Base-by-base conservation (phyloP, 2,329 filamentous ascomycete genomes). In the Leptographium flavum region DNA sequence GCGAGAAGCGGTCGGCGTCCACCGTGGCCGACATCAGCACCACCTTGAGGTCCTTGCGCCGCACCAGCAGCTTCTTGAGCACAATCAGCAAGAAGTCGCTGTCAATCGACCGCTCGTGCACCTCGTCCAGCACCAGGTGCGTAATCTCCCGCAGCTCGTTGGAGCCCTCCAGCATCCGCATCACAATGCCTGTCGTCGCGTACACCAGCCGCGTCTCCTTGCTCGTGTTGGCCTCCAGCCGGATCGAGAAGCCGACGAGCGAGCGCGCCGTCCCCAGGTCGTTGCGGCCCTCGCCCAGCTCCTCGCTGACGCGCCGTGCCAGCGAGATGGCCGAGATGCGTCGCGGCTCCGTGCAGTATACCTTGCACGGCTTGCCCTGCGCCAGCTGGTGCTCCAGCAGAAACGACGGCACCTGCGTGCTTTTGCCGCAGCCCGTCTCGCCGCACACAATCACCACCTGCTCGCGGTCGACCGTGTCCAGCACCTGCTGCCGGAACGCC, bases 11-110 rank as follows among this genome's bases (percentile, higher is more conserved):
- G 48, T 90, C 81, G 0, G 92, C 87, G 60, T 98, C 87, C 8
- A 98, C 87, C 1, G 92, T 98, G 11, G 92, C 92, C 53, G 90
- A 96, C 92, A 98, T 98, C 40, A 98, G 73, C 32, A 98, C 74
- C 19, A 98, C 83, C 62, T 94, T 96, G 43, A 98, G 69, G 51
- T 94, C 84, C 49, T 81, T 81, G 45, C 90, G 75, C 52, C 76
- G 75, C 27, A 74, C 60, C 65, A 95, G 74, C 4, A 98, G 68
- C 50, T 88, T 83, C 57, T 86, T 86, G 42, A 98, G 72, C 1
- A 96, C 84, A 53, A 98, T 92, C 15, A 98, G 71, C 30, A 98
- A 69, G 59, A 98, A 95, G 60, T 98, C 92, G 46, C 88, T 94
- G 58, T 98, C 92, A 54, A 98, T 96, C 13, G 87, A 85, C 50